A percentile compares a stretch with the other conserved stretches of the same genome.
These are phyloP conservation scores for Carex myosuroides DNA, from an alignment of 176 grass and related monocot genomes.

Conservation along the genomic window DNA sequence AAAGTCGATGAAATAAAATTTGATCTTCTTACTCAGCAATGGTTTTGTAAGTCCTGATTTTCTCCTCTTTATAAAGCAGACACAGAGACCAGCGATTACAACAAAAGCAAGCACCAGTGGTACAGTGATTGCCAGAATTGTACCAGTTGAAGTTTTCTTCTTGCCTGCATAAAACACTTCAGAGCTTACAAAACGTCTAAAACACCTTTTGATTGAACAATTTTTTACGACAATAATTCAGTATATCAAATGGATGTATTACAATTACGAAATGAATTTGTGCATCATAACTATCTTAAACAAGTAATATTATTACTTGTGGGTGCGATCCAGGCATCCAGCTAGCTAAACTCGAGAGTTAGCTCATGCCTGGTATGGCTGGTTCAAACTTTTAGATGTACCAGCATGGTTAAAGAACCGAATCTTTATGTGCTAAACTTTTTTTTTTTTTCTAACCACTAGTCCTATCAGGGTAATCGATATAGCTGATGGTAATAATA, in stretches of 20 bases:
- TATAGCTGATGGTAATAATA: too few relatives aligned
- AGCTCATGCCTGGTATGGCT: too few relatives aligned
- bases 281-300: background rate
- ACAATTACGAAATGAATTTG: background rate
- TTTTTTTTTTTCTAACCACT: too few relatives aligned
- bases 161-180: background rate
- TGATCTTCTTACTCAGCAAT: conserved; percentile 2
- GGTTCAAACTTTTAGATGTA: too few relatives aligned
- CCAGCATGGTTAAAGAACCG: too few relatives aligned
- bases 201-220: too few relatives aligned
- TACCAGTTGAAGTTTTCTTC: background rate
- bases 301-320: too few relatives aligned
- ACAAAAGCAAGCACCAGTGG: conserved; percentile 5
- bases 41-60: background rate
- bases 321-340: too few relatives aligned
- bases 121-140: conserved; percentile 5
- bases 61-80: background rate
- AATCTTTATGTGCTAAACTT: too few relatives aligned
- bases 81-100: background rate
- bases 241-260: background rate
- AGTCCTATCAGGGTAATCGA: too few relatives aligned
- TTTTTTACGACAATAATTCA: background rate
- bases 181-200: too few relatives aligned
- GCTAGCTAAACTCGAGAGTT: too few relatives aligned
- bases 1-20: background rate